Evolutionary conservation across 208 protist genomes (phyloP).

Genomic region (Angomonas deanei): DNA sequence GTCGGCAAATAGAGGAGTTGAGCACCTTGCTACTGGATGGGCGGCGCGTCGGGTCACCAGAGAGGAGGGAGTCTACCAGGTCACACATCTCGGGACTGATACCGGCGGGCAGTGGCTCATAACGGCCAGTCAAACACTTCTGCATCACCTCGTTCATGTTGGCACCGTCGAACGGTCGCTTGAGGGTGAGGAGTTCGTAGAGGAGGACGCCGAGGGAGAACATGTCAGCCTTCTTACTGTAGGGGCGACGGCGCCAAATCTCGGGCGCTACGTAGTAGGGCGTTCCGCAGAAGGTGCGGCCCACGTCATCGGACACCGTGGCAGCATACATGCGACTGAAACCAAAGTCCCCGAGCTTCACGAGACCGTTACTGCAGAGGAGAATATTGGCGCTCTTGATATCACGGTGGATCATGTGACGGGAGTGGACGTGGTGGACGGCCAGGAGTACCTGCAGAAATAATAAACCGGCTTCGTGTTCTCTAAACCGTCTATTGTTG

Average conservation of each 20-base stretch:
- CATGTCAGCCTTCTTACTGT: slow-evolving; percentile 91
- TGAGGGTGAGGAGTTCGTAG: slow-evolving; percentile 83
- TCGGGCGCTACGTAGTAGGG: slow-evolving; percentile 92
- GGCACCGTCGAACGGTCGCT: slow-evolving; percentile 67
- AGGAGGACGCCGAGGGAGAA: slow-evolving; percentile 87
- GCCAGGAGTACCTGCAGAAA: slow-evolving; percentile 77
- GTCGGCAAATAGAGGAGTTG: slow-evolving; percentile 65
- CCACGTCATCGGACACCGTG: slow-evolving; percentile 48
- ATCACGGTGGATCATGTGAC: too few species aligned
- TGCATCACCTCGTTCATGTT: slow-evolving; percentile 76
- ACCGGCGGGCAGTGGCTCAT: slow-evolving; percentile 40
- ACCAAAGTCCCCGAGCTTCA: too few species aligned
- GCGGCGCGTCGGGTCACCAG: slow-evolving; percentile 40
- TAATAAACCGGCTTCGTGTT: slow-evolving; percentile 63
- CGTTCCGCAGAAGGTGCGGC: too few species aligned
- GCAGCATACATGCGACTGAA: slow-evolving; percentile 61
- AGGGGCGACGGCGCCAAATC: slow-evolving; percentile 88
- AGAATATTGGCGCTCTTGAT: too few species aligned
- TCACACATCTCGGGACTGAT: slow-evolving; percentile 59
- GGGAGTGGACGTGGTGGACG: slow-evolving; percentile 82
- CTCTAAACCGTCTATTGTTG: slow-evolving; percentile 31
- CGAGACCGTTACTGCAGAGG: too few species aligned
- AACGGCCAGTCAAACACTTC: slow-evolving; percentile 51
- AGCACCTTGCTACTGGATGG: slow-evolving; percentile 62
- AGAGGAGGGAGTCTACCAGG: slow-evolving; percentile 47